Base-by-base conservation (phyloP, 2,329 filamentous ascomycete species). In the Pseudogymnoascus pannorum region DNA sequence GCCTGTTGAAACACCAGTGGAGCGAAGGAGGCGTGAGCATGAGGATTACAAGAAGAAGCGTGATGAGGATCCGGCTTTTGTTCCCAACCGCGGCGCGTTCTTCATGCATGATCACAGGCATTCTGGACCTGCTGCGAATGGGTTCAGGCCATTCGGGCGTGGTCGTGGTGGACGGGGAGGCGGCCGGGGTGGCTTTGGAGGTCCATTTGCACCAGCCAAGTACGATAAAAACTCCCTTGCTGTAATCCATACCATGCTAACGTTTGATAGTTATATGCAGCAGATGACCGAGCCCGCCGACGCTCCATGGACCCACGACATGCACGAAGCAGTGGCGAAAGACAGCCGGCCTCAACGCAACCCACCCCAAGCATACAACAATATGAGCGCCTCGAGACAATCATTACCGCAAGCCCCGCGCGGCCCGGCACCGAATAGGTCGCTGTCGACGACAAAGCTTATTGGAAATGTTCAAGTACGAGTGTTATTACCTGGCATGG, bases 101-200 rank as follows among this genome's bases (percentile, higher is more conserved):
- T 97, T 97, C 78, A 92, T 97, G 85, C 93, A 97, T 74, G 94
- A 97, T 72, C 91, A 94, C 70, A 85, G 91, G 64, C 87, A 91
- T 68, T 84, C 88, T 61, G 88, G 88, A n/a, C 83, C 87, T 48
- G 85, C 86, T 66, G 83, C 87, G 60, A 93, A 92, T 74, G 88
- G 88, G 60, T 91, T 93, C 74, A 81, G 89, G 62, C 84, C 87
- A 11, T 88, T 87, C 72, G 83, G 83, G 31, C 81, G 87, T 74
- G 87, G 85, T 36, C 78, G 82, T 64, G 81, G 87, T 74, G 87
- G 85, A 38, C 78, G 82, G 64, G 81, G 85, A 66, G 79, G 84
- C 74, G 90, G 85, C 58, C 74, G 74, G 68, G 80, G 73, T 69
- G 84, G 75, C 69, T 81, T 82, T 67, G 81, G 79, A 58, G 82